Base-by-base conservation (phyloP, 371 early-diverging fungal species). In the Thermomucor indicae-seudaticae region DNA sequence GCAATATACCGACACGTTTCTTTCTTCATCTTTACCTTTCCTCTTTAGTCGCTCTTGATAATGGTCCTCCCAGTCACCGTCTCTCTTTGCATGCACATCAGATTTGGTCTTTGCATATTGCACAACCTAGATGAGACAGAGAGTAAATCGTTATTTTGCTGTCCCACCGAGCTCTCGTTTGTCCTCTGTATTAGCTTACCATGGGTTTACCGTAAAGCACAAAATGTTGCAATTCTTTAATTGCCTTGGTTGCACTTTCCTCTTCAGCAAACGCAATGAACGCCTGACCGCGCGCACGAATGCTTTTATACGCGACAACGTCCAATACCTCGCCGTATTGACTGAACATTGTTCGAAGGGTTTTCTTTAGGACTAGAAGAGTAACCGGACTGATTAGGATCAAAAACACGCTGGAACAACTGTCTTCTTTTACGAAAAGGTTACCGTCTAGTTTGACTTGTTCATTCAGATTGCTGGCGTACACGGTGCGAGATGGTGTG, bases 381-480 rank as follows among this genome's bases (percentile, higher is more conserved):
- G n/a, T n/a, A n/a, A n/a, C n/a, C n/a, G n/a, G n/a, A n/a, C n/a
- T 6, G 40, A 43, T 16, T 45, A 44, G 6, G 10, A 19, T 12
- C 0, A 49, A 45, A 43, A 25, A 43, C 6, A 25, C 25, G 24
- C 28, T 5, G 27, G 11, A 24, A 48, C 14, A 32, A 37, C n/a
- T 16, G 2, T 17, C 2, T 1, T 10, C 11, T 37, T 25, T 25
- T 22, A 48, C 19, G 43, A 22, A 32, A 32, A 23, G 5, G n/a
- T 27, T 67, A 90, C 89, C 89, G 56, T 79, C 72, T 48, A 90
- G 72, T 51, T 90, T 87, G 43, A 92, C 82, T 65, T 92, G 89
- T 60, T 93, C 95, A 57, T 91, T 89, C 34, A 97, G 70, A 60
- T 89, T 86, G 53, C 83, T 83, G 50, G 92, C 81, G 69, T 95